Conservation (phyloP, 495 filamentous ascomycete species). For the Evernia prunastri region DNA sequence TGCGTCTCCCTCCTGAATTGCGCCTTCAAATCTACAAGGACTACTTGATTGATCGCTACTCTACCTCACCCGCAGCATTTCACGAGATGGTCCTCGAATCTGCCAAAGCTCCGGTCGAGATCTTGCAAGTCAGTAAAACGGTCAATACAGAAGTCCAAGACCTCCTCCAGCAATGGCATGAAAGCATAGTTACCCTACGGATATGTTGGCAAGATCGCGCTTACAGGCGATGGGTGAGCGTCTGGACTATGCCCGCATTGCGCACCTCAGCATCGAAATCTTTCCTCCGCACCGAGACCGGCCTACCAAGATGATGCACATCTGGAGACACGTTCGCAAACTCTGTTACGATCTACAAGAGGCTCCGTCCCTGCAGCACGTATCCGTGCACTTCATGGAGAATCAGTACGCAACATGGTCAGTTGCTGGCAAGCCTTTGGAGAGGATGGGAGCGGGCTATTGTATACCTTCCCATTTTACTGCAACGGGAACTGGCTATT, state of each 20-base stretch:
- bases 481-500: too few species aligned
- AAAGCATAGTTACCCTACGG: background rate
- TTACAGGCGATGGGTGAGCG: background rate
- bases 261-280: background rate
- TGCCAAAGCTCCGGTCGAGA: background rate
- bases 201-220: background rate
- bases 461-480: too few species aligned
- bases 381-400: constrained; percentile 4
- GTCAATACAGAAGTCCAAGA: background rate
- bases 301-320: background rate
- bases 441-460: background rate
- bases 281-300: background rate
- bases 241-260: background rate
- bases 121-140: background rate
- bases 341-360: background rate
- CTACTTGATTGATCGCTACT: background rate
- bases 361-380: background rate
- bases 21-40: background rate
- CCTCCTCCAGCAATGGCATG: background rate
- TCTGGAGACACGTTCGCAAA: background rate
- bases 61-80: background rate
- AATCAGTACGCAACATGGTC: background rate
- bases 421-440: background rate
- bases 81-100: background rate
- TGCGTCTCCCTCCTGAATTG: background rate